Evolutionary conservation across 306 rosid species (phyloP).

Genomic region (Geum urbanum): DNA sequence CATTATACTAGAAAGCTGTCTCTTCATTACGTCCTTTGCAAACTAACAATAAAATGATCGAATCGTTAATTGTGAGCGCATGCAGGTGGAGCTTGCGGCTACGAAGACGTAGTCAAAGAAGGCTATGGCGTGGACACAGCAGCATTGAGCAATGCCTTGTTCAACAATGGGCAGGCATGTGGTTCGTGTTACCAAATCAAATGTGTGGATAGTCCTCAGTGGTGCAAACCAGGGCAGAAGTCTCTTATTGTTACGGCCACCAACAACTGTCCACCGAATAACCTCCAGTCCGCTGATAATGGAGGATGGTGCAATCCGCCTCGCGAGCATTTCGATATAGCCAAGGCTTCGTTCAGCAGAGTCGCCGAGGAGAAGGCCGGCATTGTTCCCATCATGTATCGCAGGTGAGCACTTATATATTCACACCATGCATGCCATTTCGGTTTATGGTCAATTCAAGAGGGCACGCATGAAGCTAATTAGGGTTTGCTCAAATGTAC

Average conservation of each 20-base stretch:
- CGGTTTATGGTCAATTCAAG: neutral
- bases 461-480: neutral
- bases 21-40: too few relatives aligned
- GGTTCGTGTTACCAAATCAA: constrained; percentile 73
- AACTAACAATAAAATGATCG: too few relatives aligned
- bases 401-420: constrained; percentile 38
- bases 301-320: constrained; percentile 99
- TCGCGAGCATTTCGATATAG: constrained; percentile 62
- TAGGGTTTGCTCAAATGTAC: neutral
- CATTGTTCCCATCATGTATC: constrained; percentile 57
- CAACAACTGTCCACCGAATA: constrained; percentile 61
- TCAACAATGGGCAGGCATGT: constrained; percentile 53
- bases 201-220: constrained; percentile 39
- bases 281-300: constrained; percentile 25
- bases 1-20: too few relatives aligned
- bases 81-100: constrained; percentile 85
- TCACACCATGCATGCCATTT: neutral
- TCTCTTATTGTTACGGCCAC: constrained; percentile 62
- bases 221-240: constrained; percentile 50
- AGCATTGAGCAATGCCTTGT: constrained; percentile 61
- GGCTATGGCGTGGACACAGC: constrained; percentile 68
- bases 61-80: neutral
- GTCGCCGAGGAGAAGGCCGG: constrained; percentile 54
- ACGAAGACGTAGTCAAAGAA: constrained; percentile 57
- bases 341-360: constrained; percentile 54